These are phyloP conservation scores for Allomyces macrogynus DNA, from an alignment of 192 early-diverging fungal genomes.

Conservation along the genomic window DNA sequence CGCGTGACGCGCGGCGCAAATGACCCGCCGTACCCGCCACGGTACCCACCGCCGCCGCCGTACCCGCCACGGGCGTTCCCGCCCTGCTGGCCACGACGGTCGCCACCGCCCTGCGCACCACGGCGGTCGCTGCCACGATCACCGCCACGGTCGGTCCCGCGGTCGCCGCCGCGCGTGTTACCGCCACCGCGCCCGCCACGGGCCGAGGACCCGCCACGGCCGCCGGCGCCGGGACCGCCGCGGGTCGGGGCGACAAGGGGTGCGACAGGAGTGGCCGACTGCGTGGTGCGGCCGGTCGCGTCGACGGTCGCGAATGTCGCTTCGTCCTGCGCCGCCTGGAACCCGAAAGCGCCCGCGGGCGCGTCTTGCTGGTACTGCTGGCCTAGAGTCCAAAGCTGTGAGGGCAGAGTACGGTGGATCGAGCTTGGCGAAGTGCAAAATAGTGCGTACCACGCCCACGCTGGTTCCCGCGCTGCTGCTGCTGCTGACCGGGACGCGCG, in stretches of 20 bases:
- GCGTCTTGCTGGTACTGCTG: constrained; percentile 60
- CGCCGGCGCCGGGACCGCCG: constrained; percentile 4
- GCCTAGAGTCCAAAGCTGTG: not conserved
- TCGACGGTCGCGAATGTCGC: constrained; percentile 88
- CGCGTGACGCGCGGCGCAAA: constrained; percentile 50
- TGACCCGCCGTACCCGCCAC: constrained; percentile 14
- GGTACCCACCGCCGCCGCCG: constrained; percentile 19
- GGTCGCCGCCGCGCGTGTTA: constrained; percentile 14
- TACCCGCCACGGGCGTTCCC: constrained; percentile 15
- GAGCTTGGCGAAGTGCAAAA: too few species aligned
- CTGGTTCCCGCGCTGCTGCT: constrained; percentile 7
- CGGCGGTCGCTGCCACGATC: constrained; percentile 15
- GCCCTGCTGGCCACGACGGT: constrained; percentile 6
- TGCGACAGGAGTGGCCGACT: constrained; percentile 15
- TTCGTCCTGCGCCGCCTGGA: constrained; percentile 78
- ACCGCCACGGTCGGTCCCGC: constrained; percentile 10
- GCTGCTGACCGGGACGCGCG: constrained; percentile 5
- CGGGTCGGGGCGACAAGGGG: constrained; percentile 16
- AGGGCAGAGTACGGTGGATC: too few species aligned
- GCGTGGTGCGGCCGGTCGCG: constrained; percentile 13
- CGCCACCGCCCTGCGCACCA: constrained; percentile 15
- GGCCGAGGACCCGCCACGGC: constrained; percentile 16
- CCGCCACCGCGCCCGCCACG: constrained; percentile 18
- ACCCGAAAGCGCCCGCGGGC: constrained; percentile 63
- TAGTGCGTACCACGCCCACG: not conserved